These are phyloP conservation scores for Neurospora sp. DNA, from an alignment of 495 filamentous ascomycete genomes.

Conservation along the genomic window DNA sequence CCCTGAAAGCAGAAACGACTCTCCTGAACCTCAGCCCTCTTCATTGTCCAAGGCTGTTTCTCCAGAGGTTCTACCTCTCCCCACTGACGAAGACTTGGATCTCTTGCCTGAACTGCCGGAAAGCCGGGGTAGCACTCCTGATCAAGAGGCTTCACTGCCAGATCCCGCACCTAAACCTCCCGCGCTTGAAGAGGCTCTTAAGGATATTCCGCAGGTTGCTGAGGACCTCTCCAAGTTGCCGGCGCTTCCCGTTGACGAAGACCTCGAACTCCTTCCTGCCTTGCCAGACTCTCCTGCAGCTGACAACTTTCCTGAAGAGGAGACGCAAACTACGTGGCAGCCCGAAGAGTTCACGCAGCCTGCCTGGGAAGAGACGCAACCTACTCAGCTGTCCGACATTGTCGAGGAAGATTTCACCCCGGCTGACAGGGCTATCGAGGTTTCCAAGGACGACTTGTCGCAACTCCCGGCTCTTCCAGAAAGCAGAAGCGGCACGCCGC, in stretches of 20 bases:
- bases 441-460: not conserved
- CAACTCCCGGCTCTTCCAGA: not conserved
- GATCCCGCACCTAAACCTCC: not conserved
- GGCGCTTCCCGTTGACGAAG: not conserved
- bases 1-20: not conserved
- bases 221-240: not conserved
- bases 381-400: not conserved
- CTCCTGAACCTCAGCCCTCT: not conserved
- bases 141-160: not conserved
- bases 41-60: not conserved
- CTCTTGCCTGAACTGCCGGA: not conserved
- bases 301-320: not conserved
- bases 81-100: not conserved
- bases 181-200: not conserved
- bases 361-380: not conserved
- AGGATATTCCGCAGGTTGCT: not conserved
- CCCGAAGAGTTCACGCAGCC: not conserved
- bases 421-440: not conserved
- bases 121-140: conserved; percentile 1
- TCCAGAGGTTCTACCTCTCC: not conserved
- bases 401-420: not conserved
- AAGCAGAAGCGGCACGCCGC: conserved; percentile 2
- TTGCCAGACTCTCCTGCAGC: not conserved
- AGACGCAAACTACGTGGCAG: not conserved
- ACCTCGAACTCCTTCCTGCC: not conserved